These are phyloP conservation scores for Leptographium lundbergii DNA, from an alignment of 2,329 filamentous ascomycete species.

Conservation along the genomic window DNA sequence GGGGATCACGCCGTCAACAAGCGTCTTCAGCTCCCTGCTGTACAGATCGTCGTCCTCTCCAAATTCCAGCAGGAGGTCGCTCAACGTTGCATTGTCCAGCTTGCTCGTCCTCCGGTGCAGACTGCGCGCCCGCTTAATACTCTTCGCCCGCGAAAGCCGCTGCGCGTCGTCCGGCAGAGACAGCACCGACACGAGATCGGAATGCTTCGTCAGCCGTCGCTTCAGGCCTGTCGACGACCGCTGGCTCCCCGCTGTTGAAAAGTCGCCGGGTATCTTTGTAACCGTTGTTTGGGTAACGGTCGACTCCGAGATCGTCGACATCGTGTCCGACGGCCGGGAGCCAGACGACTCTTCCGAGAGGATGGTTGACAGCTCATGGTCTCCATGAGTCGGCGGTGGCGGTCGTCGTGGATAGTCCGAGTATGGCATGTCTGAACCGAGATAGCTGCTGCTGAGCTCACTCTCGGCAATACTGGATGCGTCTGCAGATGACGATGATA, in stretches of 20 bases:
- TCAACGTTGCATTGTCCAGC: conserved; percentile 53
- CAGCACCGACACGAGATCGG: conserved; percentile 85
- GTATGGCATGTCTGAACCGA: conserved; percentile 4
- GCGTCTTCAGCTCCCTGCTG: conserved; percentile 76
- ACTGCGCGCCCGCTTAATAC: conserved; percentile 65
- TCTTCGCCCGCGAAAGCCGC: conserved; percentile 48
- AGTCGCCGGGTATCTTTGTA: conserved; percentile 33
- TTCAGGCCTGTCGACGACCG: conserved; percentile 41
- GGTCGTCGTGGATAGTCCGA: conserved; percentile 12
- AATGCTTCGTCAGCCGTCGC: conserved; percentile 76
- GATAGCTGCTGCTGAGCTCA: conserved; percentile 9
- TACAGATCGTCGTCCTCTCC: conserved; percentile 77
- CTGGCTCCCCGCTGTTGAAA: conserved; percentile 25
- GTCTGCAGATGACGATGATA: conserved; percentile 16
- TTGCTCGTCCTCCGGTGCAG: conserved; percentile 60
- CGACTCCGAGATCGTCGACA: conserved; percentile 35
- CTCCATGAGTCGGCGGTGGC: conserved; percentile 41
- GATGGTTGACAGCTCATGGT: conserved; percentile 45
- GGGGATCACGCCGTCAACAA: conserved; percentile 91
- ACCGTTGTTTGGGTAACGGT: conserved; percentile 42
- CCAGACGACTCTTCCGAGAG: conserved; percentile 37
- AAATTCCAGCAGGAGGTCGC: conserved; percentile 70
- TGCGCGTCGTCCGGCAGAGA: conserved; percentile 52
- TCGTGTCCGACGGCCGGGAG: conserved; percentile 33
- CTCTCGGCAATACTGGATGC: conserved; percentile 11